Conservation (phyloP, 139 green algal species). For the Ettlia oleoabundans region DNA sequence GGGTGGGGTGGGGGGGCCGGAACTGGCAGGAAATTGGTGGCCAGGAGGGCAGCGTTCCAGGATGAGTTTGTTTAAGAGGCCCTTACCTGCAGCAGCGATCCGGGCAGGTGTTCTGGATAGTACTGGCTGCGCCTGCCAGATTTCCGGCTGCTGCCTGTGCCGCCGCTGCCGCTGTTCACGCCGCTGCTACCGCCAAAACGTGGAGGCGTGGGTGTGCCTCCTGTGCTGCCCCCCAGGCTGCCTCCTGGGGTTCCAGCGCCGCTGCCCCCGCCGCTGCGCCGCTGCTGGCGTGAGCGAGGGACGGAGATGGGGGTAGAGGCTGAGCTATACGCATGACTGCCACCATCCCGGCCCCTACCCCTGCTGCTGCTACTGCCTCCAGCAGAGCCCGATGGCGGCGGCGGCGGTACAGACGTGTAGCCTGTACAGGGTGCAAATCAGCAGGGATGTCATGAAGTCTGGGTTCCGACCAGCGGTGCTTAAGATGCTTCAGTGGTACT, state of each 20-base stretch:
- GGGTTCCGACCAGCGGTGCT: no score
- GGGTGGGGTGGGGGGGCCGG: no score
- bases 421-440: no score
- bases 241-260: background rate
- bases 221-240: background rate
- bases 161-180: background rate
- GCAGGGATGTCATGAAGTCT: background rate
- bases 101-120: background rate
- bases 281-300: background rate
- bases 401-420: background rate
- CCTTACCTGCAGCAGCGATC: conserved; percentile 6
- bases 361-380: background rate
- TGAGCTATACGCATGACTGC: background rate
- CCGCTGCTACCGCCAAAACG: background rate
- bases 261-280: background rate
- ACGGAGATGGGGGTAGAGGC: background rate
- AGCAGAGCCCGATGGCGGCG: background rate
- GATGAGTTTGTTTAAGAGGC: background rate
- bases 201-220: background rate
- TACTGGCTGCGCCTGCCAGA: background rate
- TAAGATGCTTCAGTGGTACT: no score
- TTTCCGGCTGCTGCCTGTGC: background rate
- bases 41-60: background rate
- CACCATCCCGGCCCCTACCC: background rate
- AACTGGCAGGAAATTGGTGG: background rate